These are phyloP conservation scores for Pseudoperonospora humuli DNA, from an alignment of 352 stramenopile genomes.

Conservation along the genomic window DNA sequence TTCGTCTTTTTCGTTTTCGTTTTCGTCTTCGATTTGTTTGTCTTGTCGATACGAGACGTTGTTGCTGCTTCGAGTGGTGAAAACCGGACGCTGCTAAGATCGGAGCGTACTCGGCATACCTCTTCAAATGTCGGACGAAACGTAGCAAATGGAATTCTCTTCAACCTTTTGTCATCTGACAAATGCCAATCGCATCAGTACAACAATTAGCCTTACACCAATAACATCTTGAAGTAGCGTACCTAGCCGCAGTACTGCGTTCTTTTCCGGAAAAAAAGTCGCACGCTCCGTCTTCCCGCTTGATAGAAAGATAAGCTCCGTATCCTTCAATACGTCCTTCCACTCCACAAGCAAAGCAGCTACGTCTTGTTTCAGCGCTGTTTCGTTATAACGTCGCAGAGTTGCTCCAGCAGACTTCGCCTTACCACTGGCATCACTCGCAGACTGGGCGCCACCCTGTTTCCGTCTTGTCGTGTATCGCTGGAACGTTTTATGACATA, in stretches of 20 bases:
- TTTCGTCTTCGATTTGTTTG: slow-evolving; percentile 25
- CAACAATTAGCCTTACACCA: slow-evolving; percentile 1
- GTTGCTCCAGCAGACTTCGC: slow-evolving; percentile 90
- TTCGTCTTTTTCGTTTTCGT: slow-evolving; percentile 16
- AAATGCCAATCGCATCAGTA: not conserved
- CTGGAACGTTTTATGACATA: slow-evolving; percentile 89
- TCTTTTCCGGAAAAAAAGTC: slow-evolving; percentile 78
- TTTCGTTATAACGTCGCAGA: slow-evolving; percentile 89
- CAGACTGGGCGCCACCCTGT: slow-evolving; percentile 89
- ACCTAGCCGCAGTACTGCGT: slow-evolving; percentile 41
- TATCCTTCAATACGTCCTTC: slow-evolving; percentile 46
- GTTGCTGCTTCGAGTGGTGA: slow-evolving; percentile 32
- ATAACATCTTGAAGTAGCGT: not conserved
- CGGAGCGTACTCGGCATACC: slow-evolving; percentile 62
- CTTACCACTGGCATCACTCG: slow-evolving; percentile 77
- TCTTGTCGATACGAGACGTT: slow-evolving; percentile 11
- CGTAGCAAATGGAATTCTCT: slow-evolving; percentile 77
- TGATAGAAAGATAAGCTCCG: slow-evolving; percentile 67
- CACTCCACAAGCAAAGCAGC: slow-evolving; percentile 69
- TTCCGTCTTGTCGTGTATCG: slow-evolving; percentile 91
- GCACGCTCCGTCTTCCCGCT: slow-evolving; percentile 61
- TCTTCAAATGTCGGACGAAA: slow-evolving; percentile 85
- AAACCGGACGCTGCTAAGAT: slow-evolving; percentile 61
- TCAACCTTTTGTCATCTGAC: slow-evolving; percentile 50
- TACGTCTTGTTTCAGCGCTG: slow-evolving; percentile 86